Base-by-base conservation (phyloP, 805 yeast species). In the Starmerella asiatica region DNA sequence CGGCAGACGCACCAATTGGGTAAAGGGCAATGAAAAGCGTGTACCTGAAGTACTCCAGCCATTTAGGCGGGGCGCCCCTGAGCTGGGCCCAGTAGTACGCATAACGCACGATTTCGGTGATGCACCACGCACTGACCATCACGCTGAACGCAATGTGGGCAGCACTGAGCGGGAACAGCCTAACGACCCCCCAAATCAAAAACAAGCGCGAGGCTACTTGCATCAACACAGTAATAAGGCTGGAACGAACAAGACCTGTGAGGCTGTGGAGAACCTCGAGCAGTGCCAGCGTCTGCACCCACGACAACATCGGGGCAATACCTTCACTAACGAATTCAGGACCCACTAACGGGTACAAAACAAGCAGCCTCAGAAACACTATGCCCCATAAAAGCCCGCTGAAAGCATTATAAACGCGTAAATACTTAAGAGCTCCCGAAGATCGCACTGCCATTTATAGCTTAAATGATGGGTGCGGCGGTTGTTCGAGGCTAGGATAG, bases 1-100 rank as follows among this genome's bases (percentile, higher is more conserved):
- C 98, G 45, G 88, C 75, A 2, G 80, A 71, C n/a, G 86, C 95
- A 3, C 98, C 98, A 17, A 79, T 59, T 16, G 98, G 98, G 55
- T 91, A 91, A 48, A 91, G 65, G 2, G 83, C 72, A 49, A 72
- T 70, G 60, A 91, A 91, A 21, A 83, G 63, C 47, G 81, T 80
- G 68, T 91, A 91, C 54, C 98, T 72, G 47, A 84, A 62, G 69
- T 78, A 71, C 16, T 76, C 70, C 49, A 88, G 65, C 55, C 63
- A 56, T 29, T 55, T 51, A 4, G 91, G 80, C 14, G 80, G 76
- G 1, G 62, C 54, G 1, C 69, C 72, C 49, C 75, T 75, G 39
- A 78, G 68, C 6, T 93, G 86, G 11, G 45, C 23, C 52, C 51
- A 52, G 56, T 91, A 93, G 63, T 74, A 91, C 32, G 83, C 70